phyloP scores from a whole-genome alignment of 495 filamentous ascomycete species.

The Penicillium macrosclerotiorum region DNA sequence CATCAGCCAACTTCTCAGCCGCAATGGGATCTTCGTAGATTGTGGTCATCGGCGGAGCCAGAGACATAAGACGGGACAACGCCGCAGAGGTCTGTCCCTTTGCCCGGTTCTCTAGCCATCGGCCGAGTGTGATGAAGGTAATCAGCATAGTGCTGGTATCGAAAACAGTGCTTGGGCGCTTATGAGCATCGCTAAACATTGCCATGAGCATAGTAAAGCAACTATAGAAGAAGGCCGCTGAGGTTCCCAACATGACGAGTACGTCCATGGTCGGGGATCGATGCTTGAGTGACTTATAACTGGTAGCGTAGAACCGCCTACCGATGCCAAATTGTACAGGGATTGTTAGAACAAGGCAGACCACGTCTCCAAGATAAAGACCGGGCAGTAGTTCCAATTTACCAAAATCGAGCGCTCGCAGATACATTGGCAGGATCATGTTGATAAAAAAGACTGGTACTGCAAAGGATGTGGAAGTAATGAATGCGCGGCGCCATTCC shows the following conservation, averaged over 20 bases:
- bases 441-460: constrained; percentile 88
- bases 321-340: constrained; percentile 97
- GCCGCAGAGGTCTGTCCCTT: constrained; percentile 97
- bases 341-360: constrained; percentile 79
- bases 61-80: constrained; percentile 89
- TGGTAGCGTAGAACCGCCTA: constrained; percentile 84
- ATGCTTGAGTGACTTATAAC: constrained; percentile 88
- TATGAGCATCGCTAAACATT: constrained; percentile 65
- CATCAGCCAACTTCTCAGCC: constrained; percentile 82
- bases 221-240: constrained; percentile 98
- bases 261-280: constrained; percentile 96
- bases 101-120: constrained; percentile 90
- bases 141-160: constrained; percentile 99
- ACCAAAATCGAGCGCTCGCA: constrained; percentile 72
- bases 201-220: constrained; percentile 83
- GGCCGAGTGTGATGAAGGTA: constrained; percentile 88
- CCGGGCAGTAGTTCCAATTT: constrained; percentile 63
- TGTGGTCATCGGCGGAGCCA: constrained; percentile 94
- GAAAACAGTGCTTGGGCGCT: constrained; percentile 81
- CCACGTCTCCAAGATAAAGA: constrained; percentile 80
- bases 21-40: constrained; percentile 98
- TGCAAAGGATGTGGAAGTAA: constrained; percentile 72
- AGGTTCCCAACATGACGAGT: constrained; percentile 89
- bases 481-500: constrained; percentile 83
- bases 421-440: constrained; percentile 84